Conservation (phyloP, 495 filamentous ascomycete species). For the Podospora anserina region DNA sequence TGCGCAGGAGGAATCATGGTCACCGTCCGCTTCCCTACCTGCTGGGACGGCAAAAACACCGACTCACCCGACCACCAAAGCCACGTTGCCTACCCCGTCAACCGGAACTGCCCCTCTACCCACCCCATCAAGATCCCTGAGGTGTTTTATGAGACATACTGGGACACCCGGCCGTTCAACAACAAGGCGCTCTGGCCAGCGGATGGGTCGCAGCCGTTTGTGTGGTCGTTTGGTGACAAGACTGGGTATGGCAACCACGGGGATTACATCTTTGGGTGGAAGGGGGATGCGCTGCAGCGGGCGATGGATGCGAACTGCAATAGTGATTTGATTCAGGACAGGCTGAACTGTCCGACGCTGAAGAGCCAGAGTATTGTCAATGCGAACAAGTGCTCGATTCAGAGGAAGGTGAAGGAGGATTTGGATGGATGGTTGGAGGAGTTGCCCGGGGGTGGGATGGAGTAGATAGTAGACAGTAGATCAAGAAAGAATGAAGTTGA, state of each 20-base stretch:
- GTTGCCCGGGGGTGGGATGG: slow-evolving; percentile 16
- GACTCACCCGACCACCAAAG: slow-evolving; percentile 37
- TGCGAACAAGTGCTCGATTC: slow-evolving; percentile 35
- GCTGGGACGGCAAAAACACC: slow-evolving; percentile 31
- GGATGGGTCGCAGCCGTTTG: slow-evolving; percentile 45
- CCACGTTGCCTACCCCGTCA: slow-evolving; percentile 38
- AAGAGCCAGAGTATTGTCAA: slow-evolving; percentile 35
- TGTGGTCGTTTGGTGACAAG: slow-evolving; percentile 44
- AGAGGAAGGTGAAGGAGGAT: slow-evolving; percentile 33
- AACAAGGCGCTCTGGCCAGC: slow-evolving; percentile 39
- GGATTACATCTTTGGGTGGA: slow-evolving; percentile 38
- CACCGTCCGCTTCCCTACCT: slow-evolving; percentile 34
- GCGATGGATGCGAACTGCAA: slow-evolving; percentile 42
- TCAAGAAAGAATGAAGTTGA: background rate
- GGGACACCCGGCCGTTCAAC: slow-evolving; percentile 41
- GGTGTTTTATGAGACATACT: slow-evolving; percentile 44
- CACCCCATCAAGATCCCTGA: slow-evolving; percentile 37
- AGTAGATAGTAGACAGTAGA: background rate
- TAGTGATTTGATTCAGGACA: slow-evolving; percentile 29
- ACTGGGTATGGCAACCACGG: slow-evolving; percentile 42
- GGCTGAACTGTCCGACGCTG: slow-evolving; percentile 29
- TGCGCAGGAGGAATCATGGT: slow-evolving; percentile 40
- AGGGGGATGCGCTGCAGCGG: slow-evolving; percentile 36
- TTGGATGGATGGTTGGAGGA: slow-evolving; percentile 34
- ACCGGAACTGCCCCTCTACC: slow-evolving; percentile 31